phyloP scores from a whole-genome alignment of 306 rosid species.

The Vigna unguiculata region DNA sequence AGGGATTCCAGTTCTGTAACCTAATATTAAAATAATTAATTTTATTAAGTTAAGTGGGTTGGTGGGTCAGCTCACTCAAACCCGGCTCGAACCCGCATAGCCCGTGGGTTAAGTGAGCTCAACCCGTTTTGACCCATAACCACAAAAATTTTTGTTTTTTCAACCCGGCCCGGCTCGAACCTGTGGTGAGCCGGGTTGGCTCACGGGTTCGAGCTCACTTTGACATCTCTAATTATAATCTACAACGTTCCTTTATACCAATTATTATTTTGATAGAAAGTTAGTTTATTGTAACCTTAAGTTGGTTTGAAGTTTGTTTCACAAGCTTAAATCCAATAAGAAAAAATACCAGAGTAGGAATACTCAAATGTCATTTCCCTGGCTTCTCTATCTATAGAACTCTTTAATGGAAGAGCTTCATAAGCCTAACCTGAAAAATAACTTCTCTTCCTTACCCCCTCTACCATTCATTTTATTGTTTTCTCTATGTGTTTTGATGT shows the following conservation, averaged over 20 bases:
- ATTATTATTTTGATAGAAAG: background rate
- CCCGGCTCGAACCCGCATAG: no score
- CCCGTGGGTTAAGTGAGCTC: no score
- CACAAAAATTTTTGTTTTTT: no score
- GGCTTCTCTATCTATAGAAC: background rate
- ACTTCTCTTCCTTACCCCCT: background rate
- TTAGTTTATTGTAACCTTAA: background rate
- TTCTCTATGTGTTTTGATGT: conserved; percentile 1
- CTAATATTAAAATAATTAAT: no score
- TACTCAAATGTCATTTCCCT: background rate
- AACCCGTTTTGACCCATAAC: no score
- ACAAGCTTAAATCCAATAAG: background rate
- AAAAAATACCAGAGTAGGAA: background rate
- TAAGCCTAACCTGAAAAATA: background rate
- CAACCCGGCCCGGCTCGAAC: no score
- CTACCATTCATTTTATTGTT: background rate
- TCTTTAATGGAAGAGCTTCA: background rate
- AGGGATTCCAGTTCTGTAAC: no score
- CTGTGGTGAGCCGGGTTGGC: no score
- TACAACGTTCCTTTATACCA: background rate
- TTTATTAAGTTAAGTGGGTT: no score
- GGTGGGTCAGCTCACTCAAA: no score
- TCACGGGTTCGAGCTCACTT: no score
- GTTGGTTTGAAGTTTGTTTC: background rate
- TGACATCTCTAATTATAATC: no score